Percentiles rank a stretch among this genome's conserved stretches.
Evolutionary conservation across 2,329 filamentous ascomycete genomes (phyloP).

Genomic region (Claviceps sp.): DNA sequence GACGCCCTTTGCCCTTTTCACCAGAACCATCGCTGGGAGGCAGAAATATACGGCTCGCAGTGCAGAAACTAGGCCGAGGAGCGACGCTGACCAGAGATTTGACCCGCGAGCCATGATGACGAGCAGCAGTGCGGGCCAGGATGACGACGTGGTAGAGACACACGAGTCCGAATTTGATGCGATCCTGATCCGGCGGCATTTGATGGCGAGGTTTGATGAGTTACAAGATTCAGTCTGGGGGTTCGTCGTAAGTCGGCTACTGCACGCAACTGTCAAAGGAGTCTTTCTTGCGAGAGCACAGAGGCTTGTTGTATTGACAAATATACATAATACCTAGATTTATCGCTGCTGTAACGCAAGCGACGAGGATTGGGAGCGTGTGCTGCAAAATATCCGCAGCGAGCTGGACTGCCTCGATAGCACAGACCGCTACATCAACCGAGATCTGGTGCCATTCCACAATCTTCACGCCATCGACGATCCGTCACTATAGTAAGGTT

Average conservation of each 20-base stretch:
- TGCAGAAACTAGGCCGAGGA: too few species aligned
- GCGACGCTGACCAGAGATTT: too few species aligned
- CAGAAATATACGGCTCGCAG: too few species aligned
- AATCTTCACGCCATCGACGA: slow-evolving; percentile 1
- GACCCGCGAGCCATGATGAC: background rate
- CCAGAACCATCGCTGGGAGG: too few species aligned
- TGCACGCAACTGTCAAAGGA: too few species aligned
- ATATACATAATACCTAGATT: background rate
- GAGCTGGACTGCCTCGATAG: background rate
- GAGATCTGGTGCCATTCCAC: background rate
- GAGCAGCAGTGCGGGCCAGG: background rate
- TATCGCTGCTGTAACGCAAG: slow-evolving; percentile 1
- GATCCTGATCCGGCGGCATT: background rate
- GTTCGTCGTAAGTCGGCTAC: background rate
- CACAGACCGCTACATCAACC: background rate
- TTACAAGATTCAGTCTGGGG: slow-evolving; percentile 1
- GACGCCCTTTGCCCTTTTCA: too few species aligned
- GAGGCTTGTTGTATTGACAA: background rate
- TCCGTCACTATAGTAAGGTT: background rate
- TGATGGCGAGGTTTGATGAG: background rate
- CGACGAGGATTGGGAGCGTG: background rate
- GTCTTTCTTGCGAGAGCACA: background rate
- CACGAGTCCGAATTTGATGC: background rate
- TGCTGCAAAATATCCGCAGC: slow-evolving; percentile 1
- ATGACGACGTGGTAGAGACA: background rate